Conservation (phyloP, 805 yeast species). For the Ogataea methanolica region DNA sequence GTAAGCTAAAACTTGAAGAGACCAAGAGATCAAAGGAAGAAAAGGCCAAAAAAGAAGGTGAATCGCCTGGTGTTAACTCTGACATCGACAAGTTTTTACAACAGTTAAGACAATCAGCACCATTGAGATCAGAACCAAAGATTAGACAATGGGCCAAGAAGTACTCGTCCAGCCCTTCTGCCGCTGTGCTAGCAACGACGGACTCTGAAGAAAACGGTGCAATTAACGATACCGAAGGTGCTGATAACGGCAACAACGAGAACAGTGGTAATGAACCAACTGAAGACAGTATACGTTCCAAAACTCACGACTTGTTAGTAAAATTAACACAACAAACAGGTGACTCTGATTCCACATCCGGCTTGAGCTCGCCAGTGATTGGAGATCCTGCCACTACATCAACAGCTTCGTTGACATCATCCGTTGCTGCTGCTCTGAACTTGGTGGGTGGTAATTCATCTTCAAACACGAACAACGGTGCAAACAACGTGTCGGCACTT, state of each 20-base stretch:
- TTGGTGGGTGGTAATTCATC: background rate
- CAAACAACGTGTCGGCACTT: constrained; percentile 2
- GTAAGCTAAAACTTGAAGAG: constrained; percentile 57
- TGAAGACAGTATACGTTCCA: constrained; percentile 22
- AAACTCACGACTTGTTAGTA: constrained; percentile 26
- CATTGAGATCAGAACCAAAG: constrained; percentile 71
- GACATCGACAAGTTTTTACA: constrained; percentile 87
- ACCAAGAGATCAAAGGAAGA: constrained; percentile 30
- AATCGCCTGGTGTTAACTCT: constrained; percentile 17
- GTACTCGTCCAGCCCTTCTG: constrained; percentile 27
- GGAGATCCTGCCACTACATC: constrained; percentile 1
- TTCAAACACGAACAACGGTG: background rate
- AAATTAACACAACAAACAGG: constrained; percentile 18
- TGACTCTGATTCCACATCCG: constrained; percentile 1
- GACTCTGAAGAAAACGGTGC: too few species aligned
- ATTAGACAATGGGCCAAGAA: constrained; percentile 73
- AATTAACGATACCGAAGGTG: background rate
- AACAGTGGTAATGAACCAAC: constrained; percentile 13
- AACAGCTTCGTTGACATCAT: constrained; percentile 13
- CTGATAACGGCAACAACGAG: background rate
- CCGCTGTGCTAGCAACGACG: background rate
- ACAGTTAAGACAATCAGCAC: constrained; percentile 82
- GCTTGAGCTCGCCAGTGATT: background rate
- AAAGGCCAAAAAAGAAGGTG: constrained; percentile 38
- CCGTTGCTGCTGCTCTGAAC: constrained; percentile 3